Conservation (phyloP, 1,284 basidiomycete genomes). For the Boletus semigastroideus region DNA sequence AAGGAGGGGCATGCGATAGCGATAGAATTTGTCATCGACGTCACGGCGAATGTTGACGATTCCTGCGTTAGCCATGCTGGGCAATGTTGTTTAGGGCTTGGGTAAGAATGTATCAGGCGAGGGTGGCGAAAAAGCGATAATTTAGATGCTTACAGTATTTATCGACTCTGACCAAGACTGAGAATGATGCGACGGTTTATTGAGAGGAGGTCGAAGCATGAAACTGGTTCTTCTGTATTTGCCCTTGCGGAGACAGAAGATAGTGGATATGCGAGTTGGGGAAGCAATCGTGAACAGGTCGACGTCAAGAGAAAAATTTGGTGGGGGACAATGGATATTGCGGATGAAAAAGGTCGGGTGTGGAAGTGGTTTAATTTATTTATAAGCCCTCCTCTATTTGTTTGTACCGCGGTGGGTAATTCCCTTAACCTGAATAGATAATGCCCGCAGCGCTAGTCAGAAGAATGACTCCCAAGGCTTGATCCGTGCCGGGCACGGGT, state of each 20-base stretch:
- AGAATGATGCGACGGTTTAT: conserved; percentile 64
- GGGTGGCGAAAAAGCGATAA: not conserved
- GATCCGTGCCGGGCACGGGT: not conserved
- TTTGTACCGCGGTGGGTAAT: no score
- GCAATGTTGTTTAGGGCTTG: conserved; percentile 57
- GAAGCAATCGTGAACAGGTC: conserved; percentile 61
- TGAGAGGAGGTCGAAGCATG: conserved; percentile 86
- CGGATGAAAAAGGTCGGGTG: not conserved
- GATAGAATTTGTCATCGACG: conserved; percentile 94
- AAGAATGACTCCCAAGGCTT: no score
- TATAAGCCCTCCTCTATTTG: conserved; percentile 25
- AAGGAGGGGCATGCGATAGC: conserved; percentile 94
- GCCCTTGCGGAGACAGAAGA: conserved; percentile 79
- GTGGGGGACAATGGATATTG: no score
- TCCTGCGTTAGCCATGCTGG: conserved; percentile 83
- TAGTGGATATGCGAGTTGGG: conserved; percentile 43
- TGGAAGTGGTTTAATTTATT: conserved; percentile 29
- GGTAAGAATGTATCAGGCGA: not conserved
- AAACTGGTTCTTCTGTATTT: conserved; percentile 45
- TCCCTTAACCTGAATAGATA: no score
- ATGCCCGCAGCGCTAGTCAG: no score
- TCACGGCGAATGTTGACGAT: conserved; percentile 98
- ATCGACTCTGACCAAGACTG: conserved; percentile 54
- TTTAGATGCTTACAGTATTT: conserved; percentile 51
- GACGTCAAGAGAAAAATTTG: no score